Percentiles rank a stretch among this genome's conserved stretches.
phyloP scores from a whole-genome alignment of 1,284 basidiomycete species.

The Trametes sp. region DNA sequence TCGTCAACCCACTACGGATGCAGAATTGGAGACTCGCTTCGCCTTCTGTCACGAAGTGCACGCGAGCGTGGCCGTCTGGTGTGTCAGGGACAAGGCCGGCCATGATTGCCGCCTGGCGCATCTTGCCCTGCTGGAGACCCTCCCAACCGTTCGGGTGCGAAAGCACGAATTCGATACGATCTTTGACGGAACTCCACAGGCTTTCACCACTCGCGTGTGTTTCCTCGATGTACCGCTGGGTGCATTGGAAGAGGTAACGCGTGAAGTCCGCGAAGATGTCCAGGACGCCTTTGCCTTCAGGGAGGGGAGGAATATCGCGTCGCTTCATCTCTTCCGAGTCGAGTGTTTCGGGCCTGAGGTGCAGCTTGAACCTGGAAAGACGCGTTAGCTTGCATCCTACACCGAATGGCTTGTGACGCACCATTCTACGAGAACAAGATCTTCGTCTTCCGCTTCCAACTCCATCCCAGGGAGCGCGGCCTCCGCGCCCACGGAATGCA shows the following conservation, averaged over 20 bases:
- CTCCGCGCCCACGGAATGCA: constrained; percentile 62
- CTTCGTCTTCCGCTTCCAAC: constrained; percentile 55
- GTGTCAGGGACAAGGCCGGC: constrained; percentile 44
- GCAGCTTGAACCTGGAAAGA: constrained; percentile 61
- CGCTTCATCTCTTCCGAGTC: constrained; percentile 28
- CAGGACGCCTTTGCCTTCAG: constrained; percentile 51
- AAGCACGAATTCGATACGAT: constrained; percentile 46
- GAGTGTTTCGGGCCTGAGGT: constrained; percentile 52
- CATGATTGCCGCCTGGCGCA: constrained; percentile 46
- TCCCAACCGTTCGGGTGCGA: constrained; percentile 57
- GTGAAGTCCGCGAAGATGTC: constrained; percentile 63
- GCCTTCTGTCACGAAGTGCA: constrained; percentile 58
- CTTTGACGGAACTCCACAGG: constrained; percentile 47
- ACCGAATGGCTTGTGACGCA: too few relatives aligned
- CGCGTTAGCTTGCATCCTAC: neutral
- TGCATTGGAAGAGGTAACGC: constrained; percentile 55
- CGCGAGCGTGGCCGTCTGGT: constrained; percentile 41
- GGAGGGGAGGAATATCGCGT: constrained; percentile 34
- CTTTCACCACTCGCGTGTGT: constrained; percentile 51
- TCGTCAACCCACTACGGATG: constrained; percentile 46
- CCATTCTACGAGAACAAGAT: constrained; percentile 59
- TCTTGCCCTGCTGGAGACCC: constrained; percentile 49
- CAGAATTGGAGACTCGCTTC: constrained; percentile 61
- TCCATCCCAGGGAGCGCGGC: constrained; percentile 51
- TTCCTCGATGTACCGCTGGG: constrained; percentile 54